Evolutionary conservation across 345 rosid genomes (phyloP).

Genomic region (Melaleuca quinquenervia): DNA sequence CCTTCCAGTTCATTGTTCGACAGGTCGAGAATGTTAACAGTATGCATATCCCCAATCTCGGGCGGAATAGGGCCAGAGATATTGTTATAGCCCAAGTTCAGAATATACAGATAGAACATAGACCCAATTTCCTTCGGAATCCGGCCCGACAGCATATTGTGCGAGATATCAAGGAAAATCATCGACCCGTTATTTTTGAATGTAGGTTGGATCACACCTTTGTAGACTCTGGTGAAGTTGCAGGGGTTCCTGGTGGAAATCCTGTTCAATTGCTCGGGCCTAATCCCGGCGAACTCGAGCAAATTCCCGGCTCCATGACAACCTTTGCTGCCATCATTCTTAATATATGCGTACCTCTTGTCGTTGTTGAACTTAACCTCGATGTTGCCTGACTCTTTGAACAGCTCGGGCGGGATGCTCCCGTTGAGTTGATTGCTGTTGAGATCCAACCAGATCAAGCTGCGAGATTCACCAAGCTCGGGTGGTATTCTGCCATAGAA

Average conservation of each 20-base stretch:
- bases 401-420: slow-evolving; percentile 65
- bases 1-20: slow-evolving; percentile 64
- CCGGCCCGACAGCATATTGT: slow-evolving; percentile 57
- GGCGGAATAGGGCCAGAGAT: slow-evolving; percentile 63
- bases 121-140: slow-evolving; percentile 84
- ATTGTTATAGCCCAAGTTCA: slow-evolving; percentile 76
- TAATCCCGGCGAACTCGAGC: slow-evolving; percentile 85
- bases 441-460: slow-evolving; percentile 93
- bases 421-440: slow-evolving; percentile 67
- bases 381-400: slow-evolving; percentile 79
- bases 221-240: slow-evolving; percentile 64
- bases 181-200: slow-evolving; percentile 86
- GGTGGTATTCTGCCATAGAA: slow-evolving; percentile 70
- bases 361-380: slow-evolving; percentile 69
- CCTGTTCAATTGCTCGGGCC: slow-evolving; percentile 37
- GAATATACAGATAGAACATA: slow-evolving; percentile 53
- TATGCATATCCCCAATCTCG: slow-evolving; percentile 57
- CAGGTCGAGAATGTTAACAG: slow-evolving; percentile 76
- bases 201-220: slow-evolving; percentile 63
- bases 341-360: slow-evolving; percentile 65
- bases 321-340: slow-evolving; percentile 65
- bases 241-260: slow-evolving; percentile 76
- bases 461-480: slow-evolving; percentile 79
- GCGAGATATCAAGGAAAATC: slow-evolving; percentile 83
- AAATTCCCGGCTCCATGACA: slow-evolving; percentile 93